Evolutionary conservation across 176 grass and related monocot genomes (phyloP).

Genomic region (Oryza rufipogon): DNA sequence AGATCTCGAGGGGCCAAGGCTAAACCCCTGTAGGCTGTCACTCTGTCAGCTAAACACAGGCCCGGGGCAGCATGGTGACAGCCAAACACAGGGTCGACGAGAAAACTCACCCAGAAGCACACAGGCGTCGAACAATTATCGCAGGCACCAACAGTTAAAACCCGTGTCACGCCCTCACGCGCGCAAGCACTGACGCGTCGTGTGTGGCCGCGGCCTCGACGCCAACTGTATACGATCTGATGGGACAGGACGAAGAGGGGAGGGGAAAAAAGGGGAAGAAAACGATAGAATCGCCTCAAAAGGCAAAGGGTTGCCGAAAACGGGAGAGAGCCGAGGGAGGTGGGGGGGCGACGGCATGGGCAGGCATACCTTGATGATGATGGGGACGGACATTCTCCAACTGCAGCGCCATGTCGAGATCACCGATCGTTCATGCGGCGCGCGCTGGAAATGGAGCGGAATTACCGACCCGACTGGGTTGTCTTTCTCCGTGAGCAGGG

Average conservation of each 20-base stretch:
- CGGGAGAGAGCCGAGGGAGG: not conserved
- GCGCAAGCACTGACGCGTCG: not conserved
- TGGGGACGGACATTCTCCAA: slow-evolving; percentile 47
- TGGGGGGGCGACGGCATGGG: not conserved
- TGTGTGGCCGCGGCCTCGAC: not conserved
- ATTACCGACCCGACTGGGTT: not conserved
- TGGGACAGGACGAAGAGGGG: not conserved
- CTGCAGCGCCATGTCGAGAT: slow-evolving; percentile 45
- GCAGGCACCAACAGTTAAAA: not conserved
- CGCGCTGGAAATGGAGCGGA: not conserved
- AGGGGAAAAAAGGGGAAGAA: not conserved
- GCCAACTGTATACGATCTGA: slow-evolving; percentile 19
- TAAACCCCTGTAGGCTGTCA: not conserved
- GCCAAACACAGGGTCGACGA: not conserved
- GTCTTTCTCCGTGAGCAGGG: not conserved
- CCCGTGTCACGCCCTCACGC: not conserved
- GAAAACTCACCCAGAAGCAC: not conserved
- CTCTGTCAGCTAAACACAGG: not conserved
- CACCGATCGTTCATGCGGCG: slow-evolving; percentile 15
- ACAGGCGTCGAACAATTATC: not conserved
- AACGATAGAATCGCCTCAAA: not conserved
- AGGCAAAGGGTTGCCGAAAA: slow-evolving; percentile 10
- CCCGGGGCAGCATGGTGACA: not conserved
- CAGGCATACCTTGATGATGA: slow-evolving; percentile 22
- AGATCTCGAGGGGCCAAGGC: not conserved